phyloP scores from a whole-genome alignment of 176 grass and related monocot genomes.

The Eremochloa ophiuroides region DNA sequence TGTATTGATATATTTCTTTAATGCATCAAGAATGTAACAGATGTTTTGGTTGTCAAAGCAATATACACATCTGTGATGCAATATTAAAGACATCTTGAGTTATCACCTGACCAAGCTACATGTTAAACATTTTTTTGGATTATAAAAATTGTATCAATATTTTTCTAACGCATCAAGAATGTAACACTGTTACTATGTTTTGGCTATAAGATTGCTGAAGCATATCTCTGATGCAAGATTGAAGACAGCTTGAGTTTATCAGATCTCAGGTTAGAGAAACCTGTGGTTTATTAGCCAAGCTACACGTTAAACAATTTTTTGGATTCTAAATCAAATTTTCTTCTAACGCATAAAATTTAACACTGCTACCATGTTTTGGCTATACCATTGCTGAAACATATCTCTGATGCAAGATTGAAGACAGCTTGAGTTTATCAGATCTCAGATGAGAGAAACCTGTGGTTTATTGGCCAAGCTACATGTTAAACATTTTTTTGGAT shows the following conservation, averaged over 20 bases:
- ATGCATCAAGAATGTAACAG: conserved; percentile 49
- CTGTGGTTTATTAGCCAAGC: conserved; percentile 81
- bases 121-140: not conserved
- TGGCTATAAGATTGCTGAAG: conserved; percentile 52
- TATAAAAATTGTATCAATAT: not conserved
- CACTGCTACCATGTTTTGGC: conserved; percentile 40
- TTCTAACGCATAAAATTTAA: not conserved
- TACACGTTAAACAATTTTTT: conserved; percentile 24
- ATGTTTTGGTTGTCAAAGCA: conserved; percentile 48
- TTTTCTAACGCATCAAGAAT: conserved; percentile 35
- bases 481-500: not conserved
- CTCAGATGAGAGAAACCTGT: conserved; percentile 60
- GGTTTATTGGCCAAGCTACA: conserved; percentile 81
- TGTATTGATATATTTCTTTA: not conserved
- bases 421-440: conserved; percentile 74
- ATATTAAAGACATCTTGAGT: conserved; percentile 58
- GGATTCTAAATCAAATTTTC: not conserved
- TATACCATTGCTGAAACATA: conserved; percentile 45
- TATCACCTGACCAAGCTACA: conserved; percentile 80
- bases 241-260: conserved; percentile 71
- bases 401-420: conserved; percentile 64
- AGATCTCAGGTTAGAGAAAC: conserved; percentile 59
- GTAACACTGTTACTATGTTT: conserved; percentile 54
- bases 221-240: conserved; percentile 66
- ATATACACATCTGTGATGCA: conserved; percentile 60